phyloP scores from a whole-genome alignment of 331 rosid genomes.

The Dryas integrifolia region DNA sequence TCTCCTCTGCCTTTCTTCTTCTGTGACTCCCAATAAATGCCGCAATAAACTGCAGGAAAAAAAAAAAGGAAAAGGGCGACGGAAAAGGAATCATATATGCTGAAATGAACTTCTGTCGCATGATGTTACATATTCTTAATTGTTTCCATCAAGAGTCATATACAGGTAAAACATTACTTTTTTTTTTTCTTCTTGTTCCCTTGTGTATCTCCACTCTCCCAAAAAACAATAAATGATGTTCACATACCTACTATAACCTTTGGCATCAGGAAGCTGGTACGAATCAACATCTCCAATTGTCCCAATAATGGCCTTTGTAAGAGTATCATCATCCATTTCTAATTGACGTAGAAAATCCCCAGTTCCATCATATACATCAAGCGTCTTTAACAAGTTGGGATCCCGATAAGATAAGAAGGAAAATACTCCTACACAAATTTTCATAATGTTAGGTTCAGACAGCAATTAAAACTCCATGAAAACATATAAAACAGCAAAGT shows the following conservation, averaged over 20 bases:
- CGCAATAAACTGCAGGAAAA: constrained; percentile 64
- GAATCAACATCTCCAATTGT: constrained; percentile 94
- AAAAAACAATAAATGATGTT: constrained; percentile 10
- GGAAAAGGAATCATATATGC: background rate
- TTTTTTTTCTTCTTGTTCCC: background rate
- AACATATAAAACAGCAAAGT: background rate
- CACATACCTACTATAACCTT: constrained; percentile 91
- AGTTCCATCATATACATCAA: constrained; percentile 87
- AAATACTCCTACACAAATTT: constrained; percentile 63
- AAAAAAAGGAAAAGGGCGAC: background rate
- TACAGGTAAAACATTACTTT: background rate
- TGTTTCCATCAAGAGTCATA: constrained; percentile 1
- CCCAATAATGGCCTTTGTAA: constrained; percentile 87
- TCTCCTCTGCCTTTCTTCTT: constrained; percentile 84
- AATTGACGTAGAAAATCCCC: constrained; percentile 70
- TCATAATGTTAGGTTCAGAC: constrained; percentile 30
- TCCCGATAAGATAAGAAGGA: constrained; percentile 94
- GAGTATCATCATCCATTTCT: constrained; percentile 71
- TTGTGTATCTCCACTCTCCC: background rate
- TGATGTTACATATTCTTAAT: background rate
- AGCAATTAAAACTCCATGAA: constrained; percentile 14
- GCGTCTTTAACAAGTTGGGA: constrained; percentile 92
- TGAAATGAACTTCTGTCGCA: background rate
- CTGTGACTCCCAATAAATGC: constrained; percentile 76
- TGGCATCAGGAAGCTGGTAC: constrained; percentile 98